Base-by-base conservation (phyloP, 75 land plant species). In the Ceratopteris richardii region DNA sequence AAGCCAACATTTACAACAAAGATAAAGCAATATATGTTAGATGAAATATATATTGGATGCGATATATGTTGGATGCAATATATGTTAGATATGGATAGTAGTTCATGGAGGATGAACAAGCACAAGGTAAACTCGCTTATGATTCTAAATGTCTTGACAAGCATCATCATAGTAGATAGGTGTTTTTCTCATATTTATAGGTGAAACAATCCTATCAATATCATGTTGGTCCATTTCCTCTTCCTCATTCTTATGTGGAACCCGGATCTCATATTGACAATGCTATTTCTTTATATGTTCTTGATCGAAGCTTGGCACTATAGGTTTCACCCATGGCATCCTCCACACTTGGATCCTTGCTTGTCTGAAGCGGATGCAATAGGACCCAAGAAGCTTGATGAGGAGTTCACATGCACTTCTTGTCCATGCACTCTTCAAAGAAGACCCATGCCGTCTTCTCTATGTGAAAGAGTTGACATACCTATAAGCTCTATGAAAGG, bases 311-410 rank as follows among this genome's bases (percentile, higher is more conserved):
- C n/a, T n/a, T n/a, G n/a, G n/a, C n/a, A 88, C 68, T 88, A 58
- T 54, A 59, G 90, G 0, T 86, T 77, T 60, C 70, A 83, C 7
- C 76, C 94, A 2, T 62, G 90, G 39, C 69, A 74, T 23, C 94
- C 94, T 29, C 94, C 91, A 0, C 85, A 86, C 64, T 86, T 86
- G 94, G 89, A 88, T 65, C 77, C 86, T 20, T n/a, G n/a, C n/a
- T n/a, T n/a, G n/a, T n/a, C n/a, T n/a, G n/a, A n/a, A n/a, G n/a
- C n/a, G n/a, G n/a, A n/a, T 71, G 65, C 60, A 66, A 81, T 76
- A 39, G 72, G 71, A 21, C 80, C 77, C 0, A 86, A 86, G 46
- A 83, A 88, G 44, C 79, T 88, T 11, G 93, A 88, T 33, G 93
- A 88, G 57, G 93, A 88, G 61, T 88, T 88, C 54, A 79, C 85